Evolutionary conservation across 345 rosid genomes (phyloP), one percentile per base, ranked within the genome.

Genomic region (Eucalyptus victrix): DNA sequence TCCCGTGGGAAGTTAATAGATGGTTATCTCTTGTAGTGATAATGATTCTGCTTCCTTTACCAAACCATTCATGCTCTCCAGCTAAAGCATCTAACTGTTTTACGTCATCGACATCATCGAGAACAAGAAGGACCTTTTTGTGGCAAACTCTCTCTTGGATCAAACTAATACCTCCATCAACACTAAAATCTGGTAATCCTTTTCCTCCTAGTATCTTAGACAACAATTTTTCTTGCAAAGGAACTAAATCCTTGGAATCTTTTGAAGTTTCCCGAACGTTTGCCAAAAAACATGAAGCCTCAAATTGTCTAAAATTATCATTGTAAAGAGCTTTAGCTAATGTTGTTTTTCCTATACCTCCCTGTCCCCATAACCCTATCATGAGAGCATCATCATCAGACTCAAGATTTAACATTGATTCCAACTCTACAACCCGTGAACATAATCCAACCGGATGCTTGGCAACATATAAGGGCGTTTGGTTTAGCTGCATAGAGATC

Each of bases 351-450:
- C 88, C 88, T 8, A 37, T 11, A 1, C 80, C 80, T 30, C 88
- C 80, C 4, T 7, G 18, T 17, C 88, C 80, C 23, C 47, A 45
- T 13, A 87, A 28, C 2, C 80, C 88, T 21, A 87, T 30, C 80
- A 60, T 60, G 37, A 16, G 49, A 21, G 44, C 88, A 87, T 60
- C 88, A 87, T 60, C 16, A 1, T 3, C 1, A 47, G 80, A 30
- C 14, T 30, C 42, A 0, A 87, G 30, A 30, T 87, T 32, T 6
- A 87, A 7, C 16, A 60, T 32, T 1, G 81, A 47, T 49, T 21
- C 4, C n/a, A 87, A 1, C 30, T 37, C 2, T 18, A 3, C 32
- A 2, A 87, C 49, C 1, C 3, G 80, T 4, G 3, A 8, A 23
- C 1, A 12, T 16, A 87, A 16, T 12, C 81, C 88, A 9, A 87